phyloP scores from a whole-genome alignment of 2,329 filamentous ascomycete genomes.

The Xylariaceae sp. region DNA sequence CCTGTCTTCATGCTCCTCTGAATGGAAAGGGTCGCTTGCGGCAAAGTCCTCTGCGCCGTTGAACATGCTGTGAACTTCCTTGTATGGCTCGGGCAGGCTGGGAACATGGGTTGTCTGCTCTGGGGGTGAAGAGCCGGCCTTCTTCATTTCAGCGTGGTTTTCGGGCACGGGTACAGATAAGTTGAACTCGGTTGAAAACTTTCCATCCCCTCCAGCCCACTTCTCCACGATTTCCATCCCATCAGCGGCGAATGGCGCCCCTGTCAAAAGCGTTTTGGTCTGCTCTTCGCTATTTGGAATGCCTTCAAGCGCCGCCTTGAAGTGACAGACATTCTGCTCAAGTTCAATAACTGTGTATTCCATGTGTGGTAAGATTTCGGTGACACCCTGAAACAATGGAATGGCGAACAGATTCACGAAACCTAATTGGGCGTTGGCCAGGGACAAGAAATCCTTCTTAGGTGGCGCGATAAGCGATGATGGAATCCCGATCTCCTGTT shows the following conservation, averaged over 20 bases:
- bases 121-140: conserved; percentile 21
- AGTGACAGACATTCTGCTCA: conserved; percentile 68
- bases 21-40: conserved; percentile 47
- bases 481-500: conserved; percentile 78
- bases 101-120: conserved; percentile 31
- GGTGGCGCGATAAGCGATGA: conserved; percentile 84
- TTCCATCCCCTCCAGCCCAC: conserved; percentile 29
- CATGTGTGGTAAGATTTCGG: conserved; percentile 81
- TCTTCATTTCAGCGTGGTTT: conserved; percentile 27
- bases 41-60: conserved; percentile 48
- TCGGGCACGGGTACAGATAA: conserved; percentile 19
- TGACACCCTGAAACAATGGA: conserved; percentile 83
- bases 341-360: conserved; percentile 81
- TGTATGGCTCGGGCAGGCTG: conserved; percentile 33
- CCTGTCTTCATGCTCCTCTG: conserved; percentile 37
- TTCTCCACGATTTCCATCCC: conserved; percentile 39
- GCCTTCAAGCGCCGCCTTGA: conserved; percentile 66
- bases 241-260: conserved; percentile 40
- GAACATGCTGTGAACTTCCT: conserved; percentile 42
- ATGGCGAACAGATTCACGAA: conserved; percentile 97
- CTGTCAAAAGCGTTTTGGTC: conserved; percentile 33
- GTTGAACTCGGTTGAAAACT: conserved; percentile 16
- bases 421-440: conserved; percentile 83
- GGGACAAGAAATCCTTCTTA: conserved; percentile 75
- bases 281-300: conserved; percentile 48